Conservation (phyloP, 2,329 filamentous ascomycete genomes). For the Trichoderma sp. region DNA sequence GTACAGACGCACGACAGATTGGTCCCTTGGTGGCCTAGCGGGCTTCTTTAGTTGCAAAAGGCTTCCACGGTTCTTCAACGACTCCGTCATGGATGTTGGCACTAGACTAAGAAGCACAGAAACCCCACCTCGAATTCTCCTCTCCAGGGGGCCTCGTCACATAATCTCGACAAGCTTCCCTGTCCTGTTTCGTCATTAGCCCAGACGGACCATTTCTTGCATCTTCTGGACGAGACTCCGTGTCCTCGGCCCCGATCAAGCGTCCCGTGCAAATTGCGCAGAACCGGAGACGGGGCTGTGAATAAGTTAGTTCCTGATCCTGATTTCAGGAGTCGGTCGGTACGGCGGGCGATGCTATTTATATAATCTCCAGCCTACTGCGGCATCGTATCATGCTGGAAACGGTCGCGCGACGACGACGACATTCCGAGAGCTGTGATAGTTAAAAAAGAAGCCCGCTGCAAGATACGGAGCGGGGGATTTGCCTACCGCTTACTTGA, state of each 20-base stretch:
- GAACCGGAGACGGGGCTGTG: constrained; percentile 9
- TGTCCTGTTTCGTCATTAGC: constrained; percentile 15
- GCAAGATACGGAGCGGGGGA: not conserved
- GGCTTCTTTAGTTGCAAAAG: not conserved
- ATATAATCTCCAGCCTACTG: not conserved
- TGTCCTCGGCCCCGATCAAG: constrained; percentile 10
- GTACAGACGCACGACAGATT: not conserved
- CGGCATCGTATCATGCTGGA: not conserved
- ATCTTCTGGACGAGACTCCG: not conserved
- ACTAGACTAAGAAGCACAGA: not conserved
- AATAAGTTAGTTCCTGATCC: not conserved
- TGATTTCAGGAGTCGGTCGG: constrained; percentile 13
- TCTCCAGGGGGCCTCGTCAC: constrained; percentile 7
- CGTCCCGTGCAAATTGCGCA: constrained; percentile 9
- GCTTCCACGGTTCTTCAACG: not conserved
- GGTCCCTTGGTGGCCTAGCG: not conserved
- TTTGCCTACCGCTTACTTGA: not conserved
- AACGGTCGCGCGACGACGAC: constrained; percentile 4
- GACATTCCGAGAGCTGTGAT: not conserved
- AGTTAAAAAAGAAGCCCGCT: not conserved
- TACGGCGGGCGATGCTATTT: constrained; percentile 7
- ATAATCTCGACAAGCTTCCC: constrained; percentile 21
- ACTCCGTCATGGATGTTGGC: not conserved
- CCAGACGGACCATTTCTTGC: constrained; percentile 7
- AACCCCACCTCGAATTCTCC: constrained; percentile 14